These are phyloP conservation scores for Pichia sp. DNA, from an alignment of 1,139 yeast genomes.

Conservation along the genomic window DNA sequence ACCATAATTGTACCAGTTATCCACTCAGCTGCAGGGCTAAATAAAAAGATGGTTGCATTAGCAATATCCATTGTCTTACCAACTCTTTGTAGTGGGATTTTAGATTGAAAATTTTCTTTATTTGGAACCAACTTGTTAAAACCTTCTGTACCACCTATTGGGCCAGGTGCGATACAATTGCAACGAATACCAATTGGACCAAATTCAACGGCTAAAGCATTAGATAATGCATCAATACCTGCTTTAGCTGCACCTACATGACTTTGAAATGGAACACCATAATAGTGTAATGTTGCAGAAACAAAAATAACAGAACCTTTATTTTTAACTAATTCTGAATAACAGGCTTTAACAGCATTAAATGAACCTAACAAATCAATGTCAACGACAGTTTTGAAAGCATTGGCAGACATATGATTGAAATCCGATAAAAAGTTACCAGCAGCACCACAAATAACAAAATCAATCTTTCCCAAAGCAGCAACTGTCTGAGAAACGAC, in stretches of 20 bases:
- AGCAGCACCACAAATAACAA: constrained; percentile 91
- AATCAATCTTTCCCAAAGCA: constrained; percentile 69
- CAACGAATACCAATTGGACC: constrained; percentile 82
- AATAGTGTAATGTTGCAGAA: constrained; percentile 80
- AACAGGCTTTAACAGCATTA: constrained; percentile 80
- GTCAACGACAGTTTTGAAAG: constrained; percentile 77
- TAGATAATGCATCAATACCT: constrained; percentile 81
- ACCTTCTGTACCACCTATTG: constrained; percentile 79
- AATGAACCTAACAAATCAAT: constrained; percentile 83
- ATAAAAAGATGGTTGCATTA: constrained; percentile 75
- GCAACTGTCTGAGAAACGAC: constrained; percentile 64
- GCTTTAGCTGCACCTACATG: constrained; percentile 95
- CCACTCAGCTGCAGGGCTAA: constrained; percentile 75
- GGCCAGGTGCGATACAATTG: constrained; percentile 86
- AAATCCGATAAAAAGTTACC: constrained; percentile 85
- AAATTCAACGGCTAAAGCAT: constrained; percentile 77
- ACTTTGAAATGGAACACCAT: constrained; percentile 78
- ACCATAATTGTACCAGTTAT: constrained; percentile 72
- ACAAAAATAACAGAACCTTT: constrained; percentile 72
- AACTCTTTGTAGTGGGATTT: constrained; percentile 69
- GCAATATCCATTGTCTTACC: constrained; percentile 82
- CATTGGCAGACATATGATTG: constrained; percentile 71
- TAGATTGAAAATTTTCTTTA: constrained; percentile 37
- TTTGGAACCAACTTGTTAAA: constrained; percentile 49
- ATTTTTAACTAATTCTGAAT: constrained; percentile 53